phyloP scores from a whole-genome alignment of 2,329 filamentous ascomycete species.

The Rosellinia necatrix region DNA sequence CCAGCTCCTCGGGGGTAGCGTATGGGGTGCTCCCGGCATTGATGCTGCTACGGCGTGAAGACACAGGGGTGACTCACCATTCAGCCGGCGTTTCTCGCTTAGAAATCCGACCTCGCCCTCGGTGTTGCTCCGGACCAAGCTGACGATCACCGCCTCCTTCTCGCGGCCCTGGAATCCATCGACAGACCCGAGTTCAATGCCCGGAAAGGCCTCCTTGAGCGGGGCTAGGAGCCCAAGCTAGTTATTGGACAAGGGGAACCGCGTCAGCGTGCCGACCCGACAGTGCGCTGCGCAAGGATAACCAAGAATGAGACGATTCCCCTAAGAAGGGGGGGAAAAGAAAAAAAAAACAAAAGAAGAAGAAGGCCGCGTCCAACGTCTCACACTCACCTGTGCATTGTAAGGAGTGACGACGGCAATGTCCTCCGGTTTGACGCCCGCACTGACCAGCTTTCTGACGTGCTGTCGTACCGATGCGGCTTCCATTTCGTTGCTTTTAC shows the following conservation, averaged over 20 bases:
- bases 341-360: not conserved
- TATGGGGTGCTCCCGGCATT: not conserved
- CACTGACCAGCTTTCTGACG: slow-evolving; percentile 73
- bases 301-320: too few relatives aligned
- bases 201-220: slow-evolving; percentile 80
- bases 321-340: too few relatives aligned
- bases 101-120: slow-evolving; percentile 91
- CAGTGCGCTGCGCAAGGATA: not conserved
- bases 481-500: slow-evolving; percentile 77
- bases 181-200: slow-evolving; percentile 92
- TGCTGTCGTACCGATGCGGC: slow-evolving; percentile 80
- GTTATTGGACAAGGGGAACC: not conserved
- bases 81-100: slow-evolving; percentile 86
- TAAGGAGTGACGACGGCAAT: slow-evolving; percentile 96
- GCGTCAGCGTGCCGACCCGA: slow-evolving; percentile 11
- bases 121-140: slow-evolving; percentile 88
- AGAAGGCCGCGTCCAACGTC: not conserved
- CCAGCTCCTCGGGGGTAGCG: not conserved
- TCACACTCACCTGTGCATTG: slow-evolving; percentile 74
- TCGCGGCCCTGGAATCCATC: slow-evolving; percentile 97
- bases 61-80: slow-evolving; percentile 64
- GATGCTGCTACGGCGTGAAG: not conserved
- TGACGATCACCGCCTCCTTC: slow-evolving; percentile 93
- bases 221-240: slow-evolving; percentile 78
- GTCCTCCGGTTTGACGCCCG: slow-evolving; percentile 80